A percentile compares a stretch with the other conserved stretches of the same genome.
Conservation (phyloP, 371 early-diverging fungal genomes). For the Lichtheimia ramosa region DNA sequence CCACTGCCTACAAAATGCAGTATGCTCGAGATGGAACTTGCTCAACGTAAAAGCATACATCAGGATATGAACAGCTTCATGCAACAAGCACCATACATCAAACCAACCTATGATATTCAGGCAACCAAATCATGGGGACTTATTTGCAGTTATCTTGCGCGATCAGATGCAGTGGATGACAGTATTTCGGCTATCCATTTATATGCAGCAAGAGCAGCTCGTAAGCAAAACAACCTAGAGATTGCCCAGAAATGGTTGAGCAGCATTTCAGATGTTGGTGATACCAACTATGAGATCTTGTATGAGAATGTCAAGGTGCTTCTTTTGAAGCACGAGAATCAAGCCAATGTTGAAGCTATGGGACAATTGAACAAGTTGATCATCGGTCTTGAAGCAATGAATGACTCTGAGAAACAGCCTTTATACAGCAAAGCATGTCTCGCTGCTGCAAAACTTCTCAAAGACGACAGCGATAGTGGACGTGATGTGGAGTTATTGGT, state of each 20-base stretch:
- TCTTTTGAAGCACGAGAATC: conserved; percentile 9
- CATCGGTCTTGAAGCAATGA: conserved; percentile 6
- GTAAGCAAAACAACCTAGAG: conserved; percentile 24
- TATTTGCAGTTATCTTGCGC: neutral
- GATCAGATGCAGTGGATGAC: neutral
- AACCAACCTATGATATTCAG: neutral
- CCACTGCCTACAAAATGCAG: conserved; percentile 17
- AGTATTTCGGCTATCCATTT: conserved; percentile 11
- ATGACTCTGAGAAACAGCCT: conserved; percentile 6
- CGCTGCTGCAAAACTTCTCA: conserved; percentile 8
- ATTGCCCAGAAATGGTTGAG: conserved; percentile 22
- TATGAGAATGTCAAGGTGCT: conserved; percentile 29
- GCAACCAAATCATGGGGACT: conserved; percentile 4
- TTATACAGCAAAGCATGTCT: conserved; percentile 26
- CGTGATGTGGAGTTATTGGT: too few relatives aligned
- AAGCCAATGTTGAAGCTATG: conserved; percentile 21
- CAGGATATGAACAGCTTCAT: neutral
- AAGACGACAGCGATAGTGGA: conserved; percentile 2
- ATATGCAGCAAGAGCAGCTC: conserved; percentile 32
- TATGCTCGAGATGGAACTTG: conserved; percentile 28
- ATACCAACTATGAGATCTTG: conserved; percentile 17
- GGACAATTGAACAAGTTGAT: conserved; percentile 15
- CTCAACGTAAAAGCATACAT: conserved; percentile 12
- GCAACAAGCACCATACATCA: neutral
- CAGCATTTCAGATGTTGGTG: conserved; percentile 6